Evolutionary conservation across 306 rosid species (phyloP), one percentile per base, ranked within the genome.

Genomic region (Ceratonia siliqua): DNA sequence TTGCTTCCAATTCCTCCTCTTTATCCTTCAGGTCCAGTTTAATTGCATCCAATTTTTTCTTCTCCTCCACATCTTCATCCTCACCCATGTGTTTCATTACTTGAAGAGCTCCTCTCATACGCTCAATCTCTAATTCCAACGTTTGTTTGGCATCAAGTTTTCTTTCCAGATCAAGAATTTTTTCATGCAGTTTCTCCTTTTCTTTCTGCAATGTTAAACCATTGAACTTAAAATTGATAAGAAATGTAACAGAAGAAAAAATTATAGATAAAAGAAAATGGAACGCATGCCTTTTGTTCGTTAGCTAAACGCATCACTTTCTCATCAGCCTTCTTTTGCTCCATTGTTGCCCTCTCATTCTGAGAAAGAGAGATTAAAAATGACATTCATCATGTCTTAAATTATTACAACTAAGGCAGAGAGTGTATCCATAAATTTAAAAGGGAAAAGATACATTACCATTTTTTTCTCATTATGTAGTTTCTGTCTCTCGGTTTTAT

Each of bases 81-180:
- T 78, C 92, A 21, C 70, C 82, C 86, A 91, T 88, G 64, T 88
- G 98, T 65, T 82, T 65, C 96, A 80, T 89, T 6, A 92, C 94
- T 27, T 79, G 80, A 65, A 91, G 17, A 68, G 96, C 90, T 50
- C 97, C 98, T 77, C 78, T 91, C 82, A 88, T 52, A 0, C 69
- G 89, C 82, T 89, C 84, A 22, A 91, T 83, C 18, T 85, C 87
- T 72, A 91, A 77, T 55, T 88, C 91, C 77, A 94, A 64, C 41
- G 85, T 79, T 74, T 91, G 97, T 80, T 86, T 91, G 5, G 81
- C 83, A 82, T 94, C 97, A 18, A 94, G 90, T 76, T 85, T 58
- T 70, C 83, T 83, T 81, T 94, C 85, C 69, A 94, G 77, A 15
- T 83, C 89, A 38, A 87, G 59, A 70, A 91, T 86, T 72, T 68